A percentile compares a stretch with the other conserved stretches of the same genome.
These are phyloP conservation scores for Setaria viridis DNA, from an alignment of 202 grass and related monocot genomes.

Conservation along the genomic window DNA sequence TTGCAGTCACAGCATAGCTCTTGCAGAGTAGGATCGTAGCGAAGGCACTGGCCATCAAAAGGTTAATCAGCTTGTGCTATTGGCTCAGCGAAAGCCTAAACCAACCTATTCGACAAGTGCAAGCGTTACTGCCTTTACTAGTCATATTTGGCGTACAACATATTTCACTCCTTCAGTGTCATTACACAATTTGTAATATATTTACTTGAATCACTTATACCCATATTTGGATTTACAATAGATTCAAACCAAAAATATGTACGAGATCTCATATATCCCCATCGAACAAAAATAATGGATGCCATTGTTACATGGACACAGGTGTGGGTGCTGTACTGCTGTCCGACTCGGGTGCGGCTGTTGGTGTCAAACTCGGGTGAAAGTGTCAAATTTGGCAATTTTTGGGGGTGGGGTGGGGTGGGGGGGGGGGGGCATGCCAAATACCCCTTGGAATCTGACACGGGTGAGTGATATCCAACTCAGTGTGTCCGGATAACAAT, in stretches of 20 bases:
- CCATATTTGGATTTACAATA: constrained; percentile 20
- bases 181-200: not conserved
- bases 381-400: not conserved
- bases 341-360: not conserved
- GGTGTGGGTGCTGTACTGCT: not conserved
- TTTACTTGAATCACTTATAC: not conserved
- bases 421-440: not conserved
- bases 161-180: not conserved
- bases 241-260: constrained; percentile 10
- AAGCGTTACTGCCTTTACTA: not conserved
- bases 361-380: not conserved
- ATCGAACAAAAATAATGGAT: not conserved
- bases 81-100: not conserved
- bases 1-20: constrained; percentile 11
- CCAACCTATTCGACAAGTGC: constrained; percentile 1
- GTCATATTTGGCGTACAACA: not conserved
- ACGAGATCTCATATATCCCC: constrained; percentile 12
- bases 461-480: not conserved
- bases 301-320: not conserved
- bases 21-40: not conserved
- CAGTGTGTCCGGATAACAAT: not conserved
- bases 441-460: not conserved
- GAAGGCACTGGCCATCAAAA: constrained; percentile 4
- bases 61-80: not conserved
- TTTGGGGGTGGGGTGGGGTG: too few species aligned